Conservation (phyloP, 177 flowering plant species). For the Tripterygium wilfordii region DNA sequence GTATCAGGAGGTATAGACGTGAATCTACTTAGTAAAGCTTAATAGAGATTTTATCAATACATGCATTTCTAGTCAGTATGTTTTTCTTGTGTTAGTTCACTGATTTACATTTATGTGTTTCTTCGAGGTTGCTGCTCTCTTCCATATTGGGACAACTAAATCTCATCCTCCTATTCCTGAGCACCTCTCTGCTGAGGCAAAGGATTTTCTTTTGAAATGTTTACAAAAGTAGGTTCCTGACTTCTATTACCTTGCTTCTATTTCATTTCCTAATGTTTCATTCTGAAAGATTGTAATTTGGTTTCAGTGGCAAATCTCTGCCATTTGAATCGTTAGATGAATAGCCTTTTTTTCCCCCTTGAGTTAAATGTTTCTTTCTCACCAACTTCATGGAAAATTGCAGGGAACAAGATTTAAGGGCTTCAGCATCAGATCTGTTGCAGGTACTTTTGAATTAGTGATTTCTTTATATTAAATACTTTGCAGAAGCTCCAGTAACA, state of each 20-base stretch:
- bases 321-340: too few relatives aligned
- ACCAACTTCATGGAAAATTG: too few relatives aligned
- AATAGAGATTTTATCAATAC: too few relatives aligned
- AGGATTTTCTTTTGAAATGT: constrained; percentile 86
- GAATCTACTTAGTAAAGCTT: not conserved
- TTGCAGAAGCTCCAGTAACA: too few relatives aligned
- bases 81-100: not conserved
- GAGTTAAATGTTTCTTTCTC: too few relatives aligned
- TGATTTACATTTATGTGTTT: constrained; percentile 1
- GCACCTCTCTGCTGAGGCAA: constrained; percentile 82
- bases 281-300: too few relatives aligned
- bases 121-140: constrained; percentile 85
- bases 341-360: not conserved
- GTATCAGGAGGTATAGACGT: constrained; percentile 65
- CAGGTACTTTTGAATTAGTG: constrained; percentile 52
- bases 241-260: not conserved
- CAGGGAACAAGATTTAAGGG: constrained; percentile 83
- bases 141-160: constrained; percentile 88
- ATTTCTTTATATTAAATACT: not conserved
- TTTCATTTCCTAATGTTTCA: not conserved
- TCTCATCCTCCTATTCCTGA: constrained; percentile 99
- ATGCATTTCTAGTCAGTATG: not conserved
- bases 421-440: constrained; percentile 74
- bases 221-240: constrained; percentile 63
- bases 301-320: too few relatives aligned